Evolutionary conservation across 2,329 filamentous ascomycete genomes (phyloP), one percentile per base, ranked within the genome.

Genomic region (Fusarium musae): DNA sequence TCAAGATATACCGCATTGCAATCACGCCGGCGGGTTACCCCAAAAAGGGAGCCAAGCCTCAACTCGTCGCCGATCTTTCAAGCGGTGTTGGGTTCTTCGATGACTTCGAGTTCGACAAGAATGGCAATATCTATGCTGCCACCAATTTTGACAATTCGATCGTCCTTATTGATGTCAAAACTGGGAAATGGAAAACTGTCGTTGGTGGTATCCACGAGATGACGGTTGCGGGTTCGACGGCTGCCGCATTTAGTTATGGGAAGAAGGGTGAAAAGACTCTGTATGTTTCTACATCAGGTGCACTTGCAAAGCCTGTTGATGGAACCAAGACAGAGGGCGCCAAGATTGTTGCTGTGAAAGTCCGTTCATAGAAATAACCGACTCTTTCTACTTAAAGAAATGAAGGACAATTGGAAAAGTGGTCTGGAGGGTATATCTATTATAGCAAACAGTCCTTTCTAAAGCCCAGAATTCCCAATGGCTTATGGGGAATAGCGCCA

Each of bases 91-190:
- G 9, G 4, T 73, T 75, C 16, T 56, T 78, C 8, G 77, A 78
- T 21, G 77, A 78, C 58, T 78, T 78, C 30, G 50, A 46, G 5
- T 70, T 78, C 19, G 74, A 73, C 9, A 16, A 23, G 2, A 37
- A 59, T 1, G 75, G 75, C 1, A 69, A 78, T 23, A 75, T 78
- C 13, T 78, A 74, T 28, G 70, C 46, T 0, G 34, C 74, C 1
- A 77, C 52, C 23, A 78, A 78, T 50, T 60, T 72, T 34, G 75
- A 76, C 21, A 76, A 78, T 58, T 70, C 68, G 1, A 28, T 78
- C 17, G 61, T 74, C 7, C 70, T 66, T 44, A n/a, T 76, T 1
- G 49, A 78, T 15, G 21, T 26, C 15, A 53, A 69, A 19, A 53
- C 73, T 10, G 62, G 69, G 1, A 65, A 71, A 30, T 65, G 54